phyloP scores from a whole-genome alignment of 768 basidiomycete species.

The Amanita pallidorosea region DNA sequence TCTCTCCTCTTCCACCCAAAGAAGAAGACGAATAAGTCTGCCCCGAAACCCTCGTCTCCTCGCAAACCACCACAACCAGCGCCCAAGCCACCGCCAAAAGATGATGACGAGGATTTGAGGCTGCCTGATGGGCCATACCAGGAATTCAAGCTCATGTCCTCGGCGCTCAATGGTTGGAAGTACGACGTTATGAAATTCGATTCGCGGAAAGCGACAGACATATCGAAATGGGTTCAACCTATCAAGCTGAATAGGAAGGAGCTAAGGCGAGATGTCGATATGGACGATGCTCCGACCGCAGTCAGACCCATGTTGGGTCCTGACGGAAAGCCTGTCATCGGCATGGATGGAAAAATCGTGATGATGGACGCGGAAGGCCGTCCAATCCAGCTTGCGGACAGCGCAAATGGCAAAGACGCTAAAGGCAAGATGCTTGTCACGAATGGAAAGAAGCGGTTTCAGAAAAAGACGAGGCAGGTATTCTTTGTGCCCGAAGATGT shows the following conservation, averaged over 20 bases:
- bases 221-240: slow-evolving; percentile 58
- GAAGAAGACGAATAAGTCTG: slow-evolving; percentile 40
- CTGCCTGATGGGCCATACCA: slow-evolving; percentile 60
- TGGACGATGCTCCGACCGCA: slow-evolving; percentile 30
- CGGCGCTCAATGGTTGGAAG: slow-evolving; percentile 77
- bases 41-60: slow-evolving; percentile 21
- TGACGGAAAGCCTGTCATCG: slow-evolving; percentile 80
- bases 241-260: slow-evolving; percentile 88
- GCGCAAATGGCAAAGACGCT: slow-evolving; percentile 17
- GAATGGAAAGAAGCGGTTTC: slow-evolving; percentile 60
- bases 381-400: slow-evolving; percentile 38
- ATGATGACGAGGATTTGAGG: slow-evolving; percentile 38
- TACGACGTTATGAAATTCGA: slow-evolving; percentile 92
- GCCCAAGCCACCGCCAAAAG: slow-evolving; percentile 30
- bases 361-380: slow-evolving; percentile 76
- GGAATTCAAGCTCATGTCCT: slow-evolving; percentile 74
- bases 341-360: slow-evolving; percentile 63
- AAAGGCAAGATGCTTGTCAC: slow-evolving; percentile 31
- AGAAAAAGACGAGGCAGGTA: slow-evolving; percentile 78
- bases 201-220: slow-evolving; percentile 60
- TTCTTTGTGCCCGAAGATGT: slow-evolving; percentile 72
- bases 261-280: slow-evolving; percentile 37
- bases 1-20: slow-evolving; percentile 59
- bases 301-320: slow-evolving; percentile 69
- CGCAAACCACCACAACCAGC: slow-evolving; percentile 28